Conservation (phyloP, 2,329 filamentous ascomycete genomes). For the Arthrobotrys sphaeroides region DNA sequence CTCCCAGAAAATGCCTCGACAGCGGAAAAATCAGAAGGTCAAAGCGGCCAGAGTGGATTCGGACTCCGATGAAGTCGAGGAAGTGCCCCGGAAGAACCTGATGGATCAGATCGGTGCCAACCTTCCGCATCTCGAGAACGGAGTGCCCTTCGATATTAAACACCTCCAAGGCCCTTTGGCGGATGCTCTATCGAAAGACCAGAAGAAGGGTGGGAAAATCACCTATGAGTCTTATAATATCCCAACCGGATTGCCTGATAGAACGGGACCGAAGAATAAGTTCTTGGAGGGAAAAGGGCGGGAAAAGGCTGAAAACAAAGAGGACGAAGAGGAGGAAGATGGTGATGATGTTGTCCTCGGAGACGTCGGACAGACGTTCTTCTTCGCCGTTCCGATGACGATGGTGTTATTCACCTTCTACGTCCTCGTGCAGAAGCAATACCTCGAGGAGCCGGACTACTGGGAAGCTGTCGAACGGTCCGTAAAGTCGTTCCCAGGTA, state of each 20-base stretch:
- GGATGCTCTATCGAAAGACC: constrained; percentile 62
- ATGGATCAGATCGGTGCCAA: constrained; percentile 75
- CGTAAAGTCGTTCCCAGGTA: constrained; percentile 67
- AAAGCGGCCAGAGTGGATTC: constrained; percentile 62
- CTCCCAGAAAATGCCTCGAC: constrained; percentile 29
- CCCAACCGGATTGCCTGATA: constrained; percentile 10
- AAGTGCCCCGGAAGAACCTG: constrained; percentile 70
- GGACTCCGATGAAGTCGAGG: constrained; percentile 47
- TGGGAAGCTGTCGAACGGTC: constrained; percentile 66
- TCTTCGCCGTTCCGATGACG: constrained; percentile 69
- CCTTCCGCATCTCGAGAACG: constrained; percentile 57
- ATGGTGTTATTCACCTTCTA: constrained; percentile 82
- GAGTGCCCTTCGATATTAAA: constrained; percentile 40
- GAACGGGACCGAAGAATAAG: constrained; percentile 56
- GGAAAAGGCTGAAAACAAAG: constrained; percentile 48
- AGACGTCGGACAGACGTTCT: constrained; percentile 64
- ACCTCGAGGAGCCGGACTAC: constrained; percentile 74
- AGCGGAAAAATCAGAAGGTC: constrained; percentile 53
- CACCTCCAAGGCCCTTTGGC: constrained; percentile 65
- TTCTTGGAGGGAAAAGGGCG: constrained; percentile 53
- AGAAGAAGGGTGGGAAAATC: constrained; percentile 58
- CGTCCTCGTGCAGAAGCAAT: constrained; percentile 81
- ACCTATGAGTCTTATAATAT: constrained; percentile 55
- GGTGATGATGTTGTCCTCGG: constrained; percentile 64
- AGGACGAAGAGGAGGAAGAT: constrained; percentile 57